Base-by-base conservation (phyloP, 139 green algal genomes). In the Ulvella scutata region DNA sequence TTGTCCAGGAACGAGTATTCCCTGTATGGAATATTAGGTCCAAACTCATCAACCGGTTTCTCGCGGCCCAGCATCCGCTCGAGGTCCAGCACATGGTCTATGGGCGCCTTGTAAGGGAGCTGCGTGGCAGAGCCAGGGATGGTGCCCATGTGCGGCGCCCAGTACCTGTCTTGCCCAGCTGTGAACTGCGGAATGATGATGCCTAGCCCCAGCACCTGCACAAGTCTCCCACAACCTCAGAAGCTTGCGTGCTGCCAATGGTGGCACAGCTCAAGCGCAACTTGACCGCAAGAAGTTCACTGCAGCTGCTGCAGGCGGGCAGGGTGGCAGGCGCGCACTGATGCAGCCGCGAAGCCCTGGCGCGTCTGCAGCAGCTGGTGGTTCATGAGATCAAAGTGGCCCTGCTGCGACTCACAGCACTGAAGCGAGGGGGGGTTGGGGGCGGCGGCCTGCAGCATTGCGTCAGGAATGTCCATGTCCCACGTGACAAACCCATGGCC, bases 41-140 rank as follows among this genome's bases (percentile, higher is more conserved):
- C 86, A 72, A 79, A 88, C 26, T 81, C 43, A 0, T 82, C 60
- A 20, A 37, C 61, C 7, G 61, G 29, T 37, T 78, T 28, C 31
- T 61, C n/a, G 26, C 72, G 39, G 3, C 51, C 73, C 72, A 77
- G 67, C 6, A 77, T 77, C 60, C 80, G 78, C 77, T 96, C 90
- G 33, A 97, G 80, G 62, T 96, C 89, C 4, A 98, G 78, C 29
- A 98, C 78, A 73, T 98, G 93, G 80, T 98, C 93, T 28, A 91
- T 74, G 3, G 93, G 93, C 82, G 89, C 96, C 6, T 73, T 40
- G 77, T 93, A 96, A 3, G 93, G 93, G 75, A 94, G 82, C 4
- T 85, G 61, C 62, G 92, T 87, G 10, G 74, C 43, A 1, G 87
- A 89, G 23, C 92, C 93, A 2, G 90, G 89, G n/a, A 98, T 89